These are phyloP conservation scores for Fragilariopsis cylindrus DNA, from an alignment of 108 stramenopile species.

Conservation along the genomic window DNA sequence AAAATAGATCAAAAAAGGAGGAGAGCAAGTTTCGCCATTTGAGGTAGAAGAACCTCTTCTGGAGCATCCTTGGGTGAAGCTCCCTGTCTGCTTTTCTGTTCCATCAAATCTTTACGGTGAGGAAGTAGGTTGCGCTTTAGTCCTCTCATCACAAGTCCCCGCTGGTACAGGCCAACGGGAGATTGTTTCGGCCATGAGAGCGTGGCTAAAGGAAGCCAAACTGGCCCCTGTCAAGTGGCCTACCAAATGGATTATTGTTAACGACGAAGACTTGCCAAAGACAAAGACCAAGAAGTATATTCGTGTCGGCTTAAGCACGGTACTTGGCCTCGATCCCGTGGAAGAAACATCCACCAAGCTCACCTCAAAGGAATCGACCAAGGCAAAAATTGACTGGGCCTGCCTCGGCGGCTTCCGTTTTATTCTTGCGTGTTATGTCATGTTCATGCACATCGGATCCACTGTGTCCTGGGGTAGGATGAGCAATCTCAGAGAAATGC, in stretches of 20 bases:
- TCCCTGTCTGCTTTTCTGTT: no score
- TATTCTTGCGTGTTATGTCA: conserved; percentile 20
- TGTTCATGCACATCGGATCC: conserved; percentile 11
- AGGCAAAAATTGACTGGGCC: conserved; percentile 16
- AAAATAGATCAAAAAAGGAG: background rate
- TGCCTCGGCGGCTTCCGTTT: conserved; percentile 13
- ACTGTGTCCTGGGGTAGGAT: conserved; percentile 3
- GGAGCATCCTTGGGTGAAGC: no score
- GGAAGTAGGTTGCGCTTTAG: no score
- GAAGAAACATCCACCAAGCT: background rate
- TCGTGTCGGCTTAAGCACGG: conserved; percentile 1
- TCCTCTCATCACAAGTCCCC: no score
- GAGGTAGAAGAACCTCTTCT: no score
- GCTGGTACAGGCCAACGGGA: no score
- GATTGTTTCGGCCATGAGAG: no score
- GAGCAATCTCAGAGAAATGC: conserved; percentile 12
- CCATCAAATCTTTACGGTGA: no score
- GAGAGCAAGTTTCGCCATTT: no score
- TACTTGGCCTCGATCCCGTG: conserved; percentile 7
- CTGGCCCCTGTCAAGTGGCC: conserved; percentile 19
- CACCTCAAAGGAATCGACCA: background rate
- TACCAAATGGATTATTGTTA: conserved; percentile 17
- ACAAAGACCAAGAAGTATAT: conserved; percentile 22
- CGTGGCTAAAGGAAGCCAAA: background rate
- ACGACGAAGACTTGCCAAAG: conserved; percentile 16